Evolutionary conservation across 257 asterid species (phyloP).

Genomic region (Salvia miltiorrhiza): DNA sequence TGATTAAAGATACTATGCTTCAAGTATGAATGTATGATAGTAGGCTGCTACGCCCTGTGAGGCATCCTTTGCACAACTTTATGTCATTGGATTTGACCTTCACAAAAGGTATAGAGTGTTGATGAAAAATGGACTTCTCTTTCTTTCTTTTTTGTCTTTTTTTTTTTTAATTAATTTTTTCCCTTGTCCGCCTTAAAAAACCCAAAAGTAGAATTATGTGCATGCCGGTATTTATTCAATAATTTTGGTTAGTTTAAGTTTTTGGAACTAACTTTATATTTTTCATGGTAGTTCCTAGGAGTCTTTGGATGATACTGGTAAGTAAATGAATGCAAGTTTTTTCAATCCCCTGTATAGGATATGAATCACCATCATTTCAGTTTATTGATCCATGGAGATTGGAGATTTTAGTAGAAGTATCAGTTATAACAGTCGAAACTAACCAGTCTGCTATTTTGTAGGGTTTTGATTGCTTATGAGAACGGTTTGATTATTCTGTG

Average conservation of each 20-base stretch:
- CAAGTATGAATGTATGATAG: neutral
- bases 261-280: neutral
- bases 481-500: conserved; percentile 86
- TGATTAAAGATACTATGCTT: conserved; percentile 8
- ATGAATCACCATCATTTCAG: neutral
- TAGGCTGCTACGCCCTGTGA: neutral
- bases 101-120: neutral
- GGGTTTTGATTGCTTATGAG: conserved; percentile 90
- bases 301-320: neutral
- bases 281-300: neutral
- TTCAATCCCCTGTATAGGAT: neutral
- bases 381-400: neutral
- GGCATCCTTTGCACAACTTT: conserved; percentile 5
- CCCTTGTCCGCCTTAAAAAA: too few relatives aligned
- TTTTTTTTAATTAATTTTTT: too few relatives aligned
- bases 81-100: neutral
- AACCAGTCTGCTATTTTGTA: conserved; percentile 28
- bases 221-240: too few relatives aligned
- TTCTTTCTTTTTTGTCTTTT: neutral
- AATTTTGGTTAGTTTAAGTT: neutral
- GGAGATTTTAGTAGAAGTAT: neutral
- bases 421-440: neutral
- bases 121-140: neutral
- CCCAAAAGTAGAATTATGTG: too few relatives aligned
- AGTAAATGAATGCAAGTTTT: too few relatives aligned